These are phyloP conservation scores for Schwanniomyces polymorphus DNA, from an alignment of 805 yeast species.

Conservation along the genomic window DNA sequence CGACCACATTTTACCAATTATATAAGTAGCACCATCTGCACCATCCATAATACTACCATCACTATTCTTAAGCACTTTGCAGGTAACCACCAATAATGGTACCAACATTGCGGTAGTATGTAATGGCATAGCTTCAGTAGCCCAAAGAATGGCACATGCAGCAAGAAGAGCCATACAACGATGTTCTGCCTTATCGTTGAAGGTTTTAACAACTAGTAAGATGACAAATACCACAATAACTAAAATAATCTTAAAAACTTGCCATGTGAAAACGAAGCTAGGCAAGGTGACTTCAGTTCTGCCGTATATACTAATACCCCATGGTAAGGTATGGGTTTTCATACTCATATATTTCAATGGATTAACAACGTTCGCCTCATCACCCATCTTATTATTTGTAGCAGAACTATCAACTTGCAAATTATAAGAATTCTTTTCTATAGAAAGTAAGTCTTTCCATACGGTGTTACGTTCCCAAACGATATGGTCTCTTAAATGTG, in stretches of 20 bases:
- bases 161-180: slow-evolving; percentile 71
- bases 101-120: slow-evolving; percentile 50
- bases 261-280: slow-evolving; percentile 45
- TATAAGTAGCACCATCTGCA: slow-evolving; percentile 71
- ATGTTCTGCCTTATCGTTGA: slow-evolving; percentile 62
- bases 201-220: slow-evolving; percentile 55
- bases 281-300: slow-evolving; percentile 36
- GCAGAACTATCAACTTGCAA: slow-evolving; percentile 20
- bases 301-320: slow-evolving; percentile 12
- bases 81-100: slow-evolving; percentile 47
- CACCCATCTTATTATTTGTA: slow-evolving; percentile 23
- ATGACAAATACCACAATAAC: slow-evolving; percentile 54
- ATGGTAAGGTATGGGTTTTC: slow-evolving; percentile 20
- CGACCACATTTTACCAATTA: slow-evolving; percentile 90
- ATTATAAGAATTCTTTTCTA: slow-evolving; percentile 38
- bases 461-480: slow-evolving; percentile 98
- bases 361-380: slow-evolving; percentile 13
- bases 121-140: slow-evolving; percentile 51
- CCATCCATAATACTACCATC: slow-evolving; percentile 55
- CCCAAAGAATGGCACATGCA: slow-evolving; percentile 54
- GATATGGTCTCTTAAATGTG: slow-evolving; percentile 80
- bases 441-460: slow-evolving; percentile 94
- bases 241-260: slow-evolving; percentile 47
- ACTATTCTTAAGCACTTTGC: slow-evolving; percentile 49
- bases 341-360: slow-evolving; percentile 20